Base-by-base conservation (phyloP, 2,329 filamentous ascomycete genomes). In the Pseudogymnoascus sp. region DNA sequence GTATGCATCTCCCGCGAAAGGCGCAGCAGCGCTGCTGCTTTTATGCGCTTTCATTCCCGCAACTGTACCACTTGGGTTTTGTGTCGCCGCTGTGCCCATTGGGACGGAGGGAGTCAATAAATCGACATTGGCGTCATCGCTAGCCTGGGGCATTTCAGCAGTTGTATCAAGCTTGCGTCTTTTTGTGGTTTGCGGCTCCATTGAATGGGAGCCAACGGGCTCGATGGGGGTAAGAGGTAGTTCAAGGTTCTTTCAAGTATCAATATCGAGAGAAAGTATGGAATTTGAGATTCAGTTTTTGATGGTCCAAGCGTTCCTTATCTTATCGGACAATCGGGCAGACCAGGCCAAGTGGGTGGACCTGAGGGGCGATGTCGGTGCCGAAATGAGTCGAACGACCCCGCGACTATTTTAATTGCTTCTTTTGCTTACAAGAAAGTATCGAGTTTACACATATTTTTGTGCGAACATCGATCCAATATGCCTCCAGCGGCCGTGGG, bases 1-100 rank as follows among this genome's bases (percentile, higher is more conserved):
- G 76, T 83, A 87, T n/a, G 81, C 19, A 14, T 70, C 69, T 23
- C 67, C 70, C 9, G 70, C 64, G 69, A 79, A 82, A 25, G 76
- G 72, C 60, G 75, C 76, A 59, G 71, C 67, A 62, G 66, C 41
- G 39, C 67, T 66, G 41, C 65, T 70, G 9, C 62, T 12, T 49
- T 36, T 60, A 42, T 33, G 14, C 33, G 36, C 5, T 36, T 60
- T 63, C 58, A 39, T 63, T 39, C 14, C 23, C 23, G 33, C 36
- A 23, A 39, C 36, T 25, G 45, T 52, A 66, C 75, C 75, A 75
- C 60, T 61, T 64, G 58, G 63, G 42, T 62, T 59, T 41, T 30
- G 59, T 19, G 16, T 63, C 28, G 62, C 61, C 38, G 64, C 63
- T 30, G 60, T 39, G 39, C 61, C 64, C 49, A 64, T 66, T 36